phyloP scores from a whole-genome alignment of 305 asterid species.

The Ilex paraguariensis region DNA sequence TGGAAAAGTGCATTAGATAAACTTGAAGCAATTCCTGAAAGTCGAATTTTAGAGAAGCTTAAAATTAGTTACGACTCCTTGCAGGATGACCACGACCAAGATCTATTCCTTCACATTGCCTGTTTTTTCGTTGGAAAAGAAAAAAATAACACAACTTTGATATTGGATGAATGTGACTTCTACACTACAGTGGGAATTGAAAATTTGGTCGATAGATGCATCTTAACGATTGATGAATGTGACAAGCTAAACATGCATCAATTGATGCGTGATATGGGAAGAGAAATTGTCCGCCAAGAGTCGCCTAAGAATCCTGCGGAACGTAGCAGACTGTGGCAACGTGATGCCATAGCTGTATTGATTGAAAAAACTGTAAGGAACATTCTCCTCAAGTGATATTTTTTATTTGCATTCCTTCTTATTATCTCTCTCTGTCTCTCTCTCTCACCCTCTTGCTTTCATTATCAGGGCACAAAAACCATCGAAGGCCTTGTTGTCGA shows the following conservation, averaged over 20 bases:
- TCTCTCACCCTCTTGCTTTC: not conserved
- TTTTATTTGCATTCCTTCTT: no score
- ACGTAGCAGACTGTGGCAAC: not conserved
- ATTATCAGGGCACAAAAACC: not conserved
- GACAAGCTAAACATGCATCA: not conserved
- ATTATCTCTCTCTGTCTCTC: no score
- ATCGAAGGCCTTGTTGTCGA: no score
- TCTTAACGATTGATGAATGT: no score
- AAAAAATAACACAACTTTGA: no score
- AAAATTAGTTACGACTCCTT: not conserved
- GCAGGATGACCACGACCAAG: not conserved
- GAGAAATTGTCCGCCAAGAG: not conserved
- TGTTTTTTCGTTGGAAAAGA: not conserved
- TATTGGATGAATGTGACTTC: not conserved
- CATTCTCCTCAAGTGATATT: no score
- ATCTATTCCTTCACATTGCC: not conserved
- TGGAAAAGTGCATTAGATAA: no score
- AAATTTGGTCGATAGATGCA: no score
- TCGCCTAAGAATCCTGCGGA: not conserved
- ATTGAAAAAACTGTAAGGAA: no score
- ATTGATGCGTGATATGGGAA: no score
- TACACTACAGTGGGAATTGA: not conserved
- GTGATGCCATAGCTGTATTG: not conserved
- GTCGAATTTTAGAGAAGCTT: no score
- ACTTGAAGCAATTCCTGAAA: no score